Conservation (phyloP, 1,284 basidiomycete species). For the Cutaneotrichosporon spelunceum region DNA sequence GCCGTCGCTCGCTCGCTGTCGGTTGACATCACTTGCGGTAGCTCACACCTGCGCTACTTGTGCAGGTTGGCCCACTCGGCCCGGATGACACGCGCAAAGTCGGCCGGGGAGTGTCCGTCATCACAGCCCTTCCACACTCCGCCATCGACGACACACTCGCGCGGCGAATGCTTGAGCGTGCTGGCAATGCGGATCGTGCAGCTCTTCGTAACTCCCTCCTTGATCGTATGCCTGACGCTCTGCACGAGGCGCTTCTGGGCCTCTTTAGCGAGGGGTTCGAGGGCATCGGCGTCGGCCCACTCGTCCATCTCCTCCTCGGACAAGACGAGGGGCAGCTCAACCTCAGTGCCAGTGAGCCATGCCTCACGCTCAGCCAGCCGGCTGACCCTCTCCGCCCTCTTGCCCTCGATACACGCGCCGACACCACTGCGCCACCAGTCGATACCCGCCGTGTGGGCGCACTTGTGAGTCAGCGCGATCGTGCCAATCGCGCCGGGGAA, state of each 20-base stretch:
- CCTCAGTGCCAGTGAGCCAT: not conserved
- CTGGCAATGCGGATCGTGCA: slow-evolving; percentile 74
- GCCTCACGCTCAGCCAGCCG: slow-evolving; percentile 8
- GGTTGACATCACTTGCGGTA: too few species aligned
- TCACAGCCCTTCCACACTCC: slow-evolving; percentile 75
- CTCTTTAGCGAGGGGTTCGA: slow-evolving; percentile 35
- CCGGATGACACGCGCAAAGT: slow-evolving; percentile 76
- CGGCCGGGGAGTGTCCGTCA: slow-evolving; percentile 66
- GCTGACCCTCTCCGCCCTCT: slow-evolving; percentile 11
- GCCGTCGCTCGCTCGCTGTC: not conserved
- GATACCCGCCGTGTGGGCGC: slow-evolving; percentile 62
- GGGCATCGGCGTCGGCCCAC: slow-evolving; percentile 20
- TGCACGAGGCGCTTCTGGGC: slow-evolving; percentile 57
- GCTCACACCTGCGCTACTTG: not conserved
- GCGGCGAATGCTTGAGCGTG: slow-evolving; percentile 49
- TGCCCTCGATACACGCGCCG: slow-evolving; percentile 58
- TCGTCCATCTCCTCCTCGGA: not conserved
- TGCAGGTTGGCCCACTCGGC: slow-evolving; percentile 57
- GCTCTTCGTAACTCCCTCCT: slow-evolving; percentile 68
- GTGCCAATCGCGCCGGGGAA: slow-evolving; percentile 60
- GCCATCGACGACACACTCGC: slow-evolving; percentile 70
- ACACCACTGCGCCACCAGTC: slow-evolving; percentile 65
- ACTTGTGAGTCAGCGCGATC: slow-evolving; percentile 63
- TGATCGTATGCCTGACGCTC: slow-evolving; percentile 58
- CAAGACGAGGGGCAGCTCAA: not conserved